Percentiles rank a stretch among this genome's conserved stretches.
Conservation (phyloP, 441 rosid genomes). For the Syzygium malaccense region DNA sequence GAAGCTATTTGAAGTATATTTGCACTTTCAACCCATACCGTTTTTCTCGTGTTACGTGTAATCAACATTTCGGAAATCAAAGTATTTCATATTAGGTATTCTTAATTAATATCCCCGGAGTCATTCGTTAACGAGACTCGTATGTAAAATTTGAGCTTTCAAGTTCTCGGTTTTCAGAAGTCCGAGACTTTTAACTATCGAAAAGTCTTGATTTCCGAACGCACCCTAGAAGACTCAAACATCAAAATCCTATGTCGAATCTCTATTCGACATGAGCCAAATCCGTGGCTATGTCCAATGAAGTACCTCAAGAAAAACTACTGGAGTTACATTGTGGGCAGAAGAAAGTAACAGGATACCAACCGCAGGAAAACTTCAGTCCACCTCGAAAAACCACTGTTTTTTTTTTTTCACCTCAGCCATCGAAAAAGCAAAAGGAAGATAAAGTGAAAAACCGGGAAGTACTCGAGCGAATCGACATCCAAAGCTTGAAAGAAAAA, state of each 20-base stretch:
- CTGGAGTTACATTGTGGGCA: no score
- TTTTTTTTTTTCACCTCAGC: not conserved
- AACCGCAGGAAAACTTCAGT: not conserved
- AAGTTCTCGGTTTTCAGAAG: not conserved
- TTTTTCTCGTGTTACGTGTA: not conserved
- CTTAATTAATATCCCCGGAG: no score
- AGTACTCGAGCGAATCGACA: not conserved
- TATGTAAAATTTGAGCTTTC: not conserved
- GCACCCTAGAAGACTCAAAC: no score
- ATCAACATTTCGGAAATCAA: not conserved
- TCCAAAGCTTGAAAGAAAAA: not conserved
- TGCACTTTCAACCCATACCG: not conserved
- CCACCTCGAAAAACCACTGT: not conserved
- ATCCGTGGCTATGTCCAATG: no score
- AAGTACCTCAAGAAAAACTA: no score
- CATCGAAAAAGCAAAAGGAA: not conserved
- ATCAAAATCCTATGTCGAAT: not conserved
- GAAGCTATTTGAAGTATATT: not conserved
- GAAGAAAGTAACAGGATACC: not conserved
- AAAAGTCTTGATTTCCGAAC: not conserved
- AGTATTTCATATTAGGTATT: not conserved
- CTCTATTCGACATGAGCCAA: not conserved
- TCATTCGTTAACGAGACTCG: not conserved
- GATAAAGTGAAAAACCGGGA: not conserved
- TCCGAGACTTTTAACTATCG: not conserved